Evolutionary conservation across 2,329 filamentous ascomycete species (phyloP).

Genomic region (Monosporascus sp.): DNA sequence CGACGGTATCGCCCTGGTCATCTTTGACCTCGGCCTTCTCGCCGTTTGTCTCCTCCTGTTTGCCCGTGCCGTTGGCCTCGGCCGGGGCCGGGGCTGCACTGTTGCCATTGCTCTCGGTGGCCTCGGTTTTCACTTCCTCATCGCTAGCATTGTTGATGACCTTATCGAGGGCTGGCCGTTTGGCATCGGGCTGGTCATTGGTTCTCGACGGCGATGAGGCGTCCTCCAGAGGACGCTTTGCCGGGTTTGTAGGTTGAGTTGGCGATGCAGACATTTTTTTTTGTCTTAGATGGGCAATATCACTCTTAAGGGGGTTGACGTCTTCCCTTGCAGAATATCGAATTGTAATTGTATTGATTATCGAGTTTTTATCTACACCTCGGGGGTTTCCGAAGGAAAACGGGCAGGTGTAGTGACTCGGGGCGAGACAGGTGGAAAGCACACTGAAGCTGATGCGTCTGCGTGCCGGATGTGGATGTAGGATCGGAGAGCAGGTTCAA

Average conservation of each 20-base stretch:
- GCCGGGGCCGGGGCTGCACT: slow-evolving; percentile 28
- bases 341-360: slow-evolving; percentile 40
- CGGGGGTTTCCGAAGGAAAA: slow-evolving; percentile 83
- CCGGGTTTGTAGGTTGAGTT: slow-evolving; percentile 60
- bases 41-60: slow-evolving; percentile 44
- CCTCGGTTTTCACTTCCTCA: slow-evolving; percentile 42
- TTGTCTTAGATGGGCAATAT: slow-evolving; percentile 37
- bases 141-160: slow-evolving; percentile 59
- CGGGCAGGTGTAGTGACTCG: slow-evolving; percentile 74
- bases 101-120: slow-evolving; percentile 34
- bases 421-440: slow-evolving; percentile 34
- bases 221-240: slow-evolving; percentile 94
- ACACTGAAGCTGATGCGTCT: slow-evolving; percentile 19
- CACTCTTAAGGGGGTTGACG: slow-evolving; percentile 7
- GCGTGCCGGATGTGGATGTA: slow-evolving; percentile 7
- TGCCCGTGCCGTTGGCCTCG: slow-evolving; percentile 42
- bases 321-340: slow-evolving; percentile 32
- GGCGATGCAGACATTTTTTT: slow-evolving; percentile 77
- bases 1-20: slow-evolving; percentile 63
- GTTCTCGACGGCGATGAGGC: slow-evolving; percentile 89
- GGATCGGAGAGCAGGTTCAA: slow-evolving; percentile 18
- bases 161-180: slow-evolving; percentile 94
- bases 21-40: slow-evolving; percentile 49
- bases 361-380: slow-evolving; percentile 75
- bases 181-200: slow-evolving; percentile 92